A percentile compares a stretch with the other conserved stretches of the same genome.
Evolutionary conservation across 2,329 filamentous ascomycete genomes (phyloP).

Genomic region (Botrytis fragariae): DNA sequence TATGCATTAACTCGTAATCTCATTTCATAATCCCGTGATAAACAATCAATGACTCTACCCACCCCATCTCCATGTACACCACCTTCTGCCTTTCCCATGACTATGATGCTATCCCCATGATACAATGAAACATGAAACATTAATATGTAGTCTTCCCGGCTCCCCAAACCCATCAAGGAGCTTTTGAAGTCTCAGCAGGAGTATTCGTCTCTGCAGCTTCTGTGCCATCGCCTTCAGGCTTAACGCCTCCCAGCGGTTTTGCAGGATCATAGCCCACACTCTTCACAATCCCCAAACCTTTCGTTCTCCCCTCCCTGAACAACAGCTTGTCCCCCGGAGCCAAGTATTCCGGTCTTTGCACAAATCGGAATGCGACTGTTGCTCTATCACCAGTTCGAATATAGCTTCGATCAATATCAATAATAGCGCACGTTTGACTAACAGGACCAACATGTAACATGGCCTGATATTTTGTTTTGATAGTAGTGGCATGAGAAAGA

Average conservation of each 20-base stretch:
- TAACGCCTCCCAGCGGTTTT: constrained; percentile 43
- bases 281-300: constrained; percentile 93
- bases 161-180: not conserved
- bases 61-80: not conserved
- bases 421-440: constrained; percentile 93
- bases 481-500: constrained; percentile 92
- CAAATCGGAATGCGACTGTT: constrained; percentile 88
- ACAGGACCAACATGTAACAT: constrained; percentile 97
- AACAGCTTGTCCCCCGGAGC: constrained; percentile 83
- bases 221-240: constrained; percentile 5
- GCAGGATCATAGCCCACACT: constrained; percentile 77
- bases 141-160: not conserved
- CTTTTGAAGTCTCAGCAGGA: not conserved
- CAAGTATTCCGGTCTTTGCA: constrained; percentile 90
- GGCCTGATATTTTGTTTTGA: constrained; percentile 94
- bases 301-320: constrained; percentile 92
- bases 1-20: not conserved
- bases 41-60: not conserved
- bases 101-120: not conserved
- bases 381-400: constrained; percentile 95
- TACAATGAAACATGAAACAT: not conserved
- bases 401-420: constrained; percentile 93
- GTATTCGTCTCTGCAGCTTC: not conserved
- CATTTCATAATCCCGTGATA: not conserved
- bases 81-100: not conserved